These are phyloP conservation scores for Harrya chromipes DNA, from an alignment of 768 basidiomycete genomes.

Conservation along the genomic window DNA sequence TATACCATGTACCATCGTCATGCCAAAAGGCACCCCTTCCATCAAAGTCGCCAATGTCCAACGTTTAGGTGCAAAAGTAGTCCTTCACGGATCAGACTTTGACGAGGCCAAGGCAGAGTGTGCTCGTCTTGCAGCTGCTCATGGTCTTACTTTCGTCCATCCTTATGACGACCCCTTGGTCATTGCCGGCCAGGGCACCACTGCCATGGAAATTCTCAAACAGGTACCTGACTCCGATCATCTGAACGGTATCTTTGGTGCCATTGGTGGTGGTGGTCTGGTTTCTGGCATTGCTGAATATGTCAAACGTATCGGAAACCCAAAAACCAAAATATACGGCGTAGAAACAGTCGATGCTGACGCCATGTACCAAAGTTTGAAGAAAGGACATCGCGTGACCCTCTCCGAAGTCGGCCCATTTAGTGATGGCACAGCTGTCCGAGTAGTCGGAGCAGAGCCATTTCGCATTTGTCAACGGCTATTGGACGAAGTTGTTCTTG, in stretches of 20 bases:
- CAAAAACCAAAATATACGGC: slow-evolving; percentile 76
- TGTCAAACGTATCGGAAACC: slow-evolving; percentile 87
- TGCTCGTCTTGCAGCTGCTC: slow-evolving; percentile 69
- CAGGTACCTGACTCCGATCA: slow-evolving; percentile 73
- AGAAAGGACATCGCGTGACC: slow-evolving; percentile 76
- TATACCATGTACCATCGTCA: slow-evolving; percentile 98
- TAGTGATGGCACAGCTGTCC: slow-evolving; percentile 96
- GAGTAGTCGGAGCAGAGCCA: slow-evolving; percentile 91
- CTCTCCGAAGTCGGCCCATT: slow-evolving; percentile 93
- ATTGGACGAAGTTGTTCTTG: slow-evolving; percentile 79
- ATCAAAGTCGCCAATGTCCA: slow-evolving; percentile 97
- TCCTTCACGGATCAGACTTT: slow-evolving; percentile 89
- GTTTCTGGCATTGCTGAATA: slow-evolving; percentile 90
- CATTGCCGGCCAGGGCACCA: slow-evolving; percentile 95
- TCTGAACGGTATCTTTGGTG: slow-evolving; percentile 82
- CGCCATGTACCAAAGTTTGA: slow-evolving; percentile 84
- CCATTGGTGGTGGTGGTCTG: slow-evolving; percentile 94
- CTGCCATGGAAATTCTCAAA: slow-evolving; percentile 92
- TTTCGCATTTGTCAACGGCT: slow-evolving; percentile 88
- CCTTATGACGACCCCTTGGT: slow-evolving; percentile 97
- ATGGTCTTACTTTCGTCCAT: slow-evolving; percentile 87
- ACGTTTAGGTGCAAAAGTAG: slow-evolving; percentile 92
- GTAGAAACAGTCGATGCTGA: slow-evolving; percentile 96
- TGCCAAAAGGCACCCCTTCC: slow-evolving; percentile 91
- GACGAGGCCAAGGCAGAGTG: slow-evolving; percentile 97